These are phyloP conservation scores for Thelonectria rubi DNA, from an alignment of 2,329 filamentous ascomycete species.

Conservation along the genomic window DNA sequence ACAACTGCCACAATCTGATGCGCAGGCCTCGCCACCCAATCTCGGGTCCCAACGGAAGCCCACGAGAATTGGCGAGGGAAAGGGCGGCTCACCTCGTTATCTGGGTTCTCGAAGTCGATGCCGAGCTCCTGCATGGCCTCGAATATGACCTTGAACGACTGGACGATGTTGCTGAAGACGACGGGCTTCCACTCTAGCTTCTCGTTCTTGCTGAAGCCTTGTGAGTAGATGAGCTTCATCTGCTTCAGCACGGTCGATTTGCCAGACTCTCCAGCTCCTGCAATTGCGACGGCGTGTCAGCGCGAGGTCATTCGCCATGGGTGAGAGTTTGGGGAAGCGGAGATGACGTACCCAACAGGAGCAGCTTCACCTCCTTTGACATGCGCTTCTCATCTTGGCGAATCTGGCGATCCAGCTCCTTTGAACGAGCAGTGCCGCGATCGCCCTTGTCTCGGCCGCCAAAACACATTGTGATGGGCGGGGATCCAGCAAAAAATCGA, in stretches of 20 bases:
- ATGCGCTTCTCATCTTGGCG: slow-evolving; percentile 88
- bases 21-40: slow-evolving; percentile 7
- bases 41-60: slow-evolving; percentile 2
- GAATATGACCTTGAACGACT: slow-evolving; percentile 89
- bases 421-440: slow-evolving; percentile 63
- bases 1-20: slow-evolving; percentile 16
- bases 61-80: slow-evolving; percentile 10
- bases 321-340: not conserved
- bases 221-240: slow-evolving; percentile 97
- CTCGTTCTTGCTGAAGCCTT: slow-evolving; percentile 89
- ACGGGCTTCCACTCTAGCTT: slow-evolving; percentile 94
- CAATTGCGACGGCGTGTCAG: slow-evolving; percentile 28
- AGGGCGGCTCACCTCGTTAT: slow-evolving; percentile 74
- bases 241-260: slow-evolving; percentile 98
- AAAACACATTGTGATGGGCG: slow-evolving; percentile 67
- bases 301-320: not conserved
- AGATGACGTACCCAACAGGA: slow-evolving; percentile 78
- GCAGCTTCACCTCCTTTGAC: slow-evolving; percentile 89
- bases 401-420: slow-evolving; percentile 87
- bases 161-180: slow-evolving; percentile 93
- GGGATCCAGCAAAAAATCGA: slow-evolving; percentile 9
- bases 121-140: slow-evolving; percentile 90
- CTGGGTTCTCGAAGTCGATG: slow-evolving; percentile 79
- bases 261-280: slow-evolving; percentile 88
- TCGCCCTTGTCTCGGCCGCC: slow-evolving; percentile 62